These are phyloP conservation scores for Fistulina hepatica DNA, from an alignment of 1,284 basidiomycete genomes.

Conservation along the genomic window DNA sequence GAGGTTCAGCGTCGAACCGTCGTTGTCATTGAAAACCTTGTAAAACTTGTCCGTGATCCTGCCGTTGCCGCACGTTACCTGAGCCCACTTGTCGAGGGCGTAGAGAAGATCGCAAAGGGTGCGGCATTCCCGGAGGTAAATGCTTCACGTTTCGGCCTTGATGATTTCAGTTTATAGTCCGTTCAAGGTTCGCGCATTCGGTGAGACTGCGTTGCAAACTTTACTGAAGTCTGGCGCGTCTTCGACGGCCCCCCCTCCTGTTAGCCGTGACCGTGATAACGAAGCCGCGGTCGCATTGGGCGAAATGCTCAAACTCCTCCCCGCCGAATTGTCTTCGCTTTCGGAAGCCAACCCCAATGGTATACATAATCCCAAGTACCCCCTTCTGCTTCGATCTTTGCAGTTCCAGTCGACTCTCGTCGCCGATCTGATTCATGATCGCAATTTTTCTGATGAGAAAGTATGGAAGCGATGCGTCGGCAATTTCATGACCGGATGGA, in stretches of 20 bases:
- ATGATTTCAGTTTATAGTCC: constrained; percentile 11
- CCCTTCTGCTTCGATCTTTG: constrained; percentile 41
- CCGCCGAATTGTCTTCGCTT: constrained; percentile 33
- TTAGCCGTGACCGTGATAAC: constrained; percentile 54
- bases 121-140: constrained; percentile 92
- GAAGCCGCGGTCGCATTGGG: constrained; percentile 49
- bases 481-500: constrained; percentile 62
- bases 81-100: constrained; percentile 82
- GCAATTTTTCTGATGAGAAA: constrained; percentile 51
- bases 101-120: constrained; percentile 82
- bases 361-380: constrained; percentile 35
- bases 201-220: constrained; percentile 67
- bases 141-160: constrained; percentile 14
- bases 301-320: constrained; percentile 51
- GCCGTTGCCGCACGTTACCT: constrained; percentile 86
- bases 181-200: constrained; percentile 80
- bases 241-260: constrained; percentile 48
- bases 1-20: constrained; percentile 85
- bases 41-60: constrained; percentile 93
- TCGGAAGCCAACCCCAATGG: constrained; percentile 37
- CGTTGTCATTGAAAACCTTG: constrained; percentile 93
- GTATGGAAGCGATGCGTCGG: constrained; percentile 71
- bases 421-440: constrained; percentile 65
- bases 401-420: constrained; percentile 67
- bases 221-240: constrained; percentile 76